A percentile compares a stretch with the other conserved stretches of the same genome.
Evolutionary conservation across 805 yeast genomes (phyloP).

Genomic region (Tetrapisispora fleetii): DNA sequence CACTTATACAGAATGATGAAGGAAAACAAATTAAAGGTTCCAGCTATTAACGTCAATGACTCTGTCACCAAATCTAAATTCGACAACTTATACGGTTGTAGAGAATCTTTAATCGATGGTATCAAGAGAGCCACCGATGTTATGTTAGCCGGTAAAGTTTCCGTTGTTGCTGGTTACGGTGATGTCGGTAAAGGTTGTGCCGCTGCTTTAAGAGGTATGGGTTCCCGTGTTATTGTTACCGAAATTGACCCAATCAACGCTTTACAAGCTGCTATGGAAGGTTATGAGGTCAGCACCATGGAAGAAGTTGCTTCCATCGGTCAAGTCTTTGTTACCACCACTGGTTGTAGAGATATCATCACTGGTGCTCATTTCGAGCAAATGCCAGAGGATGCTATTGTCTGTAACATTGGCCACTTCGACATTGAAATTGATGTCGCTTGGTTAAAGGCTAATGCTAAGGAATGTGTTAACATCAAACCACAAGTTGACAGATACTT

Average conservation of each 20-base stretch:
- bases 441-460: constrained; percentile 92
- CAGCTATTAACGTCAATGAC: constrained; percentile 98
- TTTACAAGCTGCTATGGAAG: constrained; percentile 97
- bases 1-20: constrained; percentile 92
- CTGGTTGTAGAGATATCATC: constrained; percentile 98
- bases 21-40: constrained; percentile 84
- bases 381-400: constrained; percentile 99
- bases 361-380: constrained; percentile 72
- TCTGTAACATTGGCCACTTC: constrained; percentile 98
- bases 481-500: constrained; percentile 98
- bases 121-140: constrained; percentile 99
- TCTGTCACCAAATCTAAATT: constrained; percentile 98
- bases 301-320: constrained; percentile 87
- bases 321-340: constrained; percentile 97
- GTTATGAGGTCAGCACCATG: constrained; percentile 93
- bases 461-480: constrained; percentile 89
- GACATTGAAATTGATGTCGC: constrained; percentile 99
- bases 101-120: constrained; percentile 97
- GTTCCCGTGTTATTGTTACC: constrained; percentile 95
- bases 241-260: constrained; percentile 99
- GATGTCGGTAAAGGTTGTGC: constrained; percentile 99
- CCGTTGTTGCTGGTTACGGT: constrained; percentile 98
- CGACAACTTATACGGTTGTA: constrained; percentile 98
- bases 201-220: constrained; percentile 96
- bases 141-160: constrained; percentile 98